Percentiles rank a stretch among this genome's conserved stretches.
phyloP scores from a whole-genome alignment of 805 yeast species.

The Kluyveromyces nonfermentans region DNA sequence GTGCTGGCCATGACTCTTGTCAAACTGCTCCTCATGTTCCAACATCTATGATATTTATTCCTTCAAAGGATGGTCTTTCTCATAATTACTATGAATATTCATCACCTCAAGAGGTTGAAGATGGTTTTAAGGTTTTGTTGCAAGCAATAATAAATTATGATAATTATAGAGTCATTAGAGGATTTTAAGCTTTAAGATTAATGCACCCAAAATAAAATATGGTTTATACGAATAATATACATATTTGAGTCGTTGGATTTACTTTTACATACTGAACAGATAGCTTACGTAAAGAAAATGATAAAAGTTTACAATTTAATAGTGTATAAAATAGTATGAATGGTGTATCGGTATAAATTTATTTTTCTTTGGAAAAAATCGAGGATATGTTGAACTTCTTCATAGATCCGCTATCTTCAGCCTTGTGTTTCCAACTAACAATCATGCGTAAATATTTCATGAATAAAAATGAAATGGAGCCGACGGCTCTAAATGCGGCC shows the following conservation, averaged over 20 bases:
- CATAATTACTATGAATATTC: conserved; percentile 62
- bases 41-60: conserved; percentile 67
- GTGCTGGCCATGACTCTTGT: conserved; percentile 72
- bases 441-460: conserved; percentile 32
- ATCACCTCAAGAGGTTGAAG: conserved; percentile 52
- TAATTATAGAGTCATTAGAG: conserved; percentile 17
- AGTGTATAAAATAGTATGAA: too few relatives aligned
- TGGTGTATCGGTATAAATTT: too few relatives aligned
- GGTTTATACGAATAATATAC: too few relatives aligned
- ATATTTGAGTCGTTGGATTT: too few relatives aligned
- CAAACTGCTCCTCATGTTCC: conserved; percentile 48
- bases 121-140: conserved; percentile 49
- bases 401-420: conserved; percentile 29
- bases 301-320: too few relatives aligned
- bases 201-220: too few relatives aligned
- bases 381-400: conserved; percentile 10
- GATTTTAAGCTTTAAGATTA: too few relatives aligned
- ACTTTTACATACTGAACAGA: too few relatives aligned
- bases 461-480: conserved; percentile 62
- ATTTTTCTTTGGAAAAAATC: conserved; percentile 4
- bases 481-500: conserved; percentile 72
- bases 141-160: conserved; percentile 40
- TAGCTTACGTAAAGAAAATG: too few relatives aligned
- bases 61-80: conserved; percentile 55
- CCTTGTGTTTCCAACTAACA: conserved; percentile 33